Percentiles rank a stretch among this genome's conserved stretches.
Evolutionary conservation across 495 filamentous ascomycete genomes (phyloP).

Genomic region (Penicillium coprophilum): DNA sequence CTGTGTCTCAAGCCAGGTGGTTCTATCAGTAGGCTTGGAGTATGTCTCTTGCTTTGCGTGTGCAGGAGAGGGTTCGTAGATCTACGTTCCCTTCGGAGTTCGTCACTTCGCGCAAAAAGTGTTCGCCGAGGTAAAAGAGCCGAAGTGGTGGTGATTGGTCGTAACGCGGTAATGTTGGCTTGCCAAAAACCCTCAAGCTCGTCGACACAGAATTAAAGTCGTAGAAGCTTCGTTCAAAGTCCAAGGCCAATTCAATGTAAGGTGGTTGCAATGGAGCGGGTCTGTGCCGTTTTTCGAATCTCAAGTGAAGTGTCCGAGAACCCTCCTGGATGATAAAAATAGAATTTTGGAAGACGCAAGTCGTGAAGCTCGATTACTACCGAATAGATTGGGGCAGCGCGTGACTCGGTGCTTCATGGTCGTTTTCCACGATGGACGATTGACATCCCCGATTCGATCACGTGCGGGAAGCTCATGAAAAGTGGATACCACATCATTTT

Average conservation of each 20-base stretch:
- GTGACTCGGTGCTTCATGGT: conserved; percentile 1
- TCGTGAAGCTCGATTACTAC: background rate
- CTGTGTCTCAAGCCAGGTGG: background rate
- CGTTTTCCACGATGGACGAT: conserved; percentile 10
- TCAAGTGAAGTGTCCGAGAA: background rate
- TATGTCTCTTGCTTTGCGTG: background rate
- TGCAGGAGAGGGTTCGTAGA: background rate
- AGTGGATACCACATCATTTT: background rate
- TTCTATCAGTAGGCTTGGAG: background rate
- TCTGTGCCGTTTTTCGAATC: background rate
- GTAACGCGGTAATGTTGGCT: background rate
- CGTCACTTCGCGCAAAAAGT: conserved; percentile 7
- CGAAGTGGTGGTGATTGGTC: background rate
- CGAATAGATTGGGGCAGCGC: background rate
- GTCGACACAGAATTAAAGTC: background rate
- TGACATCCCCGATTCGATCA: conserved; percentile 13
- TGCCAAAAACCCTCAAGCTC: background rate
- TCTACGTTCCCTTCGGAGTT: background rate
- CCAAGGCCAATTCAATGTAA: background rate
- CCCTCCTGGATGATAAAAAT: background rate
- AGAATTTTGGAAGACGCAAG: background rate
- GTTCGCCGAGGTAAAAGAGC: conserved; percentile 3
- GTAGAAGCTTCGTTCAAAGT: conserved; percentile 1
- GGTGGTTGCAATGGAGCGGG: background rate
- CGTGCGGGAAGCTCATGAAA: conserved; percentile 8